Conservation (phyloP, 164 flowering plant species). For the Pachysandra terminalis region DNA sequence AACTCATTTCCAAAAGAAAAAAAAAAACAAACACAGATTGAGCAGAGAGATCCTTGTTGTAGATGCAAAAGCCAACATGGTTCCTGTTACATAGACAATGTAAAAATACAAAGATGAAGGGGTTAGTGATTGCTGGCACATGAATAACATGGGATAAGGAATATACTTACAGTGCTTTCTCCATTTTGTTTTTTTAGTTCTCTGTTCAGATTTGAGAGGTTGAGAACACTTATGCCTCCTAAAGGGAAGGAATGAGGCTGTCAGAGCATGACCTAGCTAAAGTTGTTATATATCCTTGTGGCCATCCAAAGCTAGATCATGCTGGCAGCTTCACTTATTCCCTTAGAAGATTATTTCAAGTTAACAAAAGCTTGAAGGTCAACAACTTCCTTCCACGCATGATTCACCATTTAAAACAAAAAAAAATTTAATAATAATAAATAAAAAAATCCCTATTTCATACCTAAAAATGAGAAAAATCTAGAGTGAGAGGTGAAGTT, state of each 20-base stretch:
- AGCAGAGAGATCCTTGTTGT: not conserved
- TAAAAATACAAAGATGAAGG: not conserved
- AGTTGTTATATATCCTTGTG: conserved; percentile 16
- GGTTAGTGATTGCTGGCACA: conserved; percentile 2
- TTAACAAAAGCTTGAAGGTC: too few relatives aligned
- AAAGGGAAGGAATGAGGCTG: conserved; percentile 87
- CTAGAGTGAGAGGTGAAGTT: too few relatives aligned
- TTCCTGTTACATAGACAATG: not conserved
- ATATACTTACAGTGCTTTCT: conserved; percentile 19
- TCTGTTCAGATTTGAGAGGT: not conserved
- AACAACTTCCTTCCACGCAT: not conserved
- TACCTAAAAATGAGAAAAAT: too few relatives aligned
- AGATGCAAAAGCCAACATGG: conserved; percentile 5
- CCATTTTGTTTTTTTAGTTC: not conserved
- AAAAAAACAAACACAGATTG: not conserved
- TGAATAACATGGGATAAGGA: conserved; percentile 10
- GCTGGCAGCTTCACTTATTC: conserved; percentile 98
- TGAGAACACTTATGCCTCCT: conserved; percentile 24
- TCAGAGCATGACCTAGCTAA: conserved; percentile 82
- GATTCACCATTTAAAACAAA: too few relatives aligned
- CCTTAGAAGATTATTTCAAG: conserved; percentile 22
- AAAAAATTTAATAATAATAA: too few relatives aligned
- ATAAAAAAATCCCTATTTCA: too few relatives aligned
- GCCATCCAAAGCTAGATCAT: conserved; percentile 70
- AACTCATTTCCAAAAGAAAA: not conserved